These are phyloP conservation scores for Maudiozyma humilis DNA, from an alignment of 1,139 yeast genomes.

Conservation along the genomic window DNA sequence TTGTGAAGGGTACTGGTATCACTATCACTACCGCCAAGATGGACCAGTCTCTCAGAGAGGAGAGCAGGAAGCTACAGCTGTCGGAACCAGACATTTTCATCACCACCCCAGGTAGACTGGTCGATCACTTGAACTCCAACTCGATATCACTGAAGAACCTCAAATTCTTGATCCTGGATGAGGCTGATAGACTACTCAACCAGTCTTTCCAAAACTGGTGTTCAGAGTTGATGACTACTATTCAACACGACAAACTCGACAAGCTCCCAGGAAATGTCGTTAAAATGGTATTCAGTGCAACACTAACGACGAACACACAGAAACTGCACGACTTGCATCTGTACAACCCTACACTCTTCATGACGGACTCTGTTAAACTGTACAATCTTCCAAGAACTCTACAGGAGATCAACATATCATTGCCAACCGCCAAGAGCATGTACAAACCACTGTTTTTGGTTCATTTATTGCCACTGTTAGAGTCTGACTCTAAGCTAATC, in stretches of 20 bases:
- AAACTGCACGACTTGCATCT: constrained; percentile 66
- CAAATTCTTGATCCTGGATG: constrained; percentile 76
- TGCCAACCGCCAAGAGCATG: constrained; percentile 50
- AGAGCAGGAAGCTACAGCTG: constrained; percentile 41
- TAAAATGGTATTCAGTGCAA: constrained; percentile 84
- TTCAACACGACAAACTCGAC: constrained; percentile 24
- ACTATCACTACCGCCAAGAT: constrained; percentile 48
- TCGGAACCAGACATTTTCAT: constrained; percentile 72
- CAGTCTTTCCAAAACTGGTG: constrained; percentile 96
- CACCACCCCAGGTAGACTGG: constrained; percentile 89
- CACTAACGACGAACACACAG: constrained; percentile 88
- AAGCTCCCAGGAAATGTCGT: constrained; percentile 32
- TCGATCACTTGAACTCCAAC: constrained; percentile 61
- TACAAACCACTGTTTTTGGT: constrained; percentile 68
- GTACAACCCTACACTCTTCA: constrained; percentile 58
- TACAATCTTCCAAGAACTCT: constrained; percentile 51
- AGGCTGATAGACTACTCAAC: constrained; percentile 84
- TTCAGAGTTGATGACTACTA: constrained; percentile 46
- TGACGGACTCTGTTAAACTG: constrained; percentile 51
- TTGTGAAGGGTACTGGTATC: constrained; percentile 62
- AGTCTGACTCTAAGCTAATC: constrained; percentile 32
- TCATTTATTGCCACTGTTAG: constrained; percentile 37
- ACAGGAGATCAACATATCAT: constrained; percentile 42
- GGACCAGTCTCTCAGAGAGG: constrained; percentile 61
- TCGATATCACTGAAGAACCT: constrained; percentile 41